Conservation (phyloP, 2,329 filamentous ascomycete genomes). For the Aureobasidium melanogenum region DNA sequence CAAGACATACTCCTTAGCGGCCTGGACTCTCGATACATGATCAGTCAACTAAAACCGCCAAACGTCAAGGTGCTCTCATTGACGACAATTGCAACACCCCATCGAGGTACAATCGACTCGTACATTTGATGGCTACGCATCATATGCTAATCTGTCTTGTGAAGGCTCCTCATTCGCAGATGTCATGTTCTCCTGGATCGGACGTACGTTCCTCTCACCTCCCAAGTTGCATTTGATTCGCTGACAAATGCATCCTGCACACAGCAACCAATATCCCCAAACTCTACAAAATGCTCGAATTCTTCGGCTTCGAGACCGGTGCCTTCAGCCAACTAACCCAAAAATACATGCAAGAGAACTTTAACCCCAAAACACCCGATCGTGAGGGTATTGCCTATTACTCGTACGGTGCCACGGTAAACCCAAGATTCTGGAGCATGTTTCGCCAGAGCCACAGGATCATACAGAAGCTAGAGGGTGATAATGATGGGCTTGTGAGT, state of each 20-base stretch:
- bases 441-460: slow-evolving; percentile 50
- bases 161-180: slow-evolving; percentile 52
- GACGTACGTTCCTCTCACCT: slow-evolving; percentile 29
- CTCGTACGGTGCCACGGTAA: slow-evolving; percentile 52
- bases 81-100: slow-evolving; percentile 55
- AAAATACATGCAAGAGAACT: slow-evolving; percentile 48
- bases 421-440: slow-evolving; percentile 47
- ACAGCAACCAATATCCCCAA: slow-evolving; percentile 40
- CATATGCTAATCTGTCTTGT: background rate
- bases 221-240: too few species aligned
- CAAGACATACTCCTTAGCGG: slow-evolving; percentile 34
- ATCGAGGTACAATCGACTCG: slow-evolving; percentile 36
- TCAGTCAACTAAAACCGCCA: slow-evolving; percentile 47
- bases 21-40: slow-evolving; percentile 56
- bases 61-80: slow-evolving; percentile 68
- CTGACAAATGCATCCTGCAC: slow-evolving; percentile 8
- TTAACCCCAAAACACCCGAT: slow-evolving; percentile 52
- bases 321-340: slow-evolving; percentile 54
- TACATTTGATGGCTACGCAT: background rate
- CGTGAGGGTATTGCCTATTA: slow-evolving; percentile 49
- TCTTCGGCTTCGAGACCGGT: slow-evolving; percentile 48
- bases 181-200: slow-evolving; percentile 50
- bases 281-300: slow-evolving; percentile 47
- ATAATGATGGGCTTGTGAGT: slow-evolving; percentile 58
- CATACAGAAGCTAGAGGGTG: slow-evolving; percentile 45